Base-by-base conservation (phyloP, 2,329 filamentous ascomycete genomes). In the Harringtonia aguacate region DNA sequence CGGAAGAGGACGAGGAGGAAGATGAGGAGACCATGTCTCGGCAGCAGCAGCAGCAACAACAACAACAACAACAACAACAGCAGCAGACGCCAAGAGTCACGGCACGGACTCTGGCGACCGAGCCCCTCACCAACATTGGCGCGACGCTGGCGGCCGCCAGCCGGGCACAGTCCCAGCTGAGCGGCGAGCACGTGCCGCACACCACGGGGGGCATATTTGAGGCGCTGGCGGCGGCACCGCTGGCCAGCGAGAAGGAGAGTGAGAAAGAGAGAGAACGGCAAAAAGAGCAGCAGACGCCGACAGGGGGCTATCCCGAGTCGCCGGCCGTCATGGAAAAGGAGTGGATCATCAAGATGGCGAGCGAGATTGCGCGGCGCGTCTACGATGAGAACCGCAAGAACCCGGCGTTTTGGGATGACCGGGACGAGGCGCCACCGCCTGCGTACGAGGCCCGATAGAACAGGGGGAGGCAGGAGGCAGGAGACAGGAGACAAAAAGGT, bases 261-360 rank as follows among this genome's bases (percentile, higher is more conserved):
- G 22, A 36, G 8, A 15, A 36, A 22, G 7, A 22, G 17, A 20
- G 17, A 20, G 17, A 36, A 20, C 8, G 22, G 36, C 20, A 37
- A 20, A 27, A 24, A 15, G 15, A 7, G 17, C 14, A 34, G 17
- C 31, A 34, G 5, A 34, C 31, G 15, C 6, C 31, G 18, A 27
- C 45, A 8, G 38, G 41, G 20, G 35, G 34, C n/a, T 41, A 33
- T 31, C n/a, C 70, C 1, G 73, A 76, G 28, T 68, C 66, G 6
- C 74, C 74, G 0, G 69, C 73, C 24, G 85, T 87, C 39, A 67
- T 86, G 22, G 84, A 88, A 58, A 82, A 87, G 60, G 86, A 85
- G 3, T 92, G 86, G 84, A 84, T 92, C 64, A 79, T 83, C 67
- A 92, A 95, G 68, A 92, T 98, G 77, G 89, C 90, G 6, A 82